A percentile compares a stretch with the other conserved stretches of the same genome.
phyloP scores from a whole-genome alignment of 1,284 basidiomycete species.

The Cutaneotrichosporon arboriforme region DNA sequence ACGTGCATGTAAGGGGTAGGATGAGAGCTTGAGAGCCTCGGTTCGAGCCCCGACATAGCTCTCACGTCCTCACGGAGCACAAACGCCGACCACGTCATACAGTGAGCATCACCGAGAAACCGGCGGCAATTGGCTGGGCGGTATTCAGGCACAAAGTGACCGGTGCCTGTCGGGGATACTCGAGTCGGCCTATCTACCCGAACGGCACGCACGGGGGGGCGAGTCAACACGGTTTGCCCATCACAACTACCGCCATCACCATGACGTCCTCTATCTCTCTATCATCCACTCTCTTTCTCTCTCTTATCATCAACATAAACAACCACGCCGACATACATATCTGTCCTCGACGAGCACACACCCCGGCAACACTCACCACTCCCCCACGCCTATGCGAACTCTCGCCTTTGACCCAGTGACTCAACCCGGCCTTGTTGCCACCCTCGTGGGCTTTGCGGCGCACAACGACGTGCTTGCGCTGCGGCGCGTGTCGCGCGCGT shows the following conservation, averaged over 20 bases:
- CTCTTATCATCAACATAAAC: neutral
- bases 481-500: neutral
- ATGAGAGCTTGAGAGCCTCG: too few species aligned
- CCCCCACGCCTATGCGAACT: neutral
- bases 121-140: too few species aligned
- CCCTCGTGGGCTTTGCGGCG: neutral
- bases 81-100: too few species aligned
- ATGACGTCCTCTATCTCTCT: neutral
- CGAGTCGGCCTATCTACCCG: too few species aligned
- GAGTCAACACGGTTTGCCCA: neutral
- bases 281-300: too few species aligned
- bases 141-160: too few species aligned
- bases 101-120: too few species aligned
- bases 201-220: too few species aligned
- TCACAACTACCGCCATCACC: neutral
- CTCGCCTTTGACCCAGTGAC: neutral
- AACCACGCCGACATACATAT: neutral
- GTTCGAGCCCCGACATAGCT: too few species aligned
- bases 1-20: too few species aligned
- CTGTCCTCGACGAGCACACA: neutral
- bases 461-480: slow-evolving; percentile 1
- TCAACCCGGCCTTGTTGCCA: neutral
- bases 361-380: neutral
- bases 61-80: too few species aligned
- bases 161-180: too few species aligned